Conservation (phyloP, 257 asterid genomes). For the Nemophila menziesii region DNA sequence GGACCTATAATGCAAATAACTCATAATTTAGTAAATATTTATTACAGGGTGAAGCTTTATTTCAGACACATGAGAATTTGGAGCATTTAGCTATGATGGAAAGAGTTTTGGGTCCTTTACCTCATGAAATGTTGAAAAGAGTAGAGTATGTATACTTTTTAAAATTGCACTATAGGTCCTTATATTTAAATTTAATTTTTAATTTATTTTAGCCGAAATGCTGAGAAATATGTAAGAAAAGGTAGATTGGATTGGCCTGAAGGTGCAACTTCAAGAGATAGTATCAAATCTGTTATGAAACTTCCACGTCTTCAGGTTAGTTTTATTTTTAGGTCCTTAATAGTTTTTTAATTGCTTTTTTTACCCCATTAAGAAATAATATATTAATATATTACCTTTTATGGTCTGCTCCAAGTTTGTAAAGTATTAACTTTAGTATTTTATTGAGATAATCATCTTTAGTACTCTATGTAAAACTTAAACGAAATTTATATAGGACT, state of each 20-base stretch:
- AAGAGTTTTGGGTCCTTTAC: conserved; percentile 40
- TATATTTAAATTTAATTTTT: not conserved
- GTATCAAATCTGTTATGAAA: conserved; percentile 35
- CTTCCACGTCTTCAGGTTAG: conserved; percentile 41
- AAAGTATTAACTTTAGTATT: no score
- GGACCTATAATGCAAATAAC: no score
- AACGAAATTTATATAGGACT: no score
- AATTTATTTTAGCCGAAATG: conserved; percentile 28
- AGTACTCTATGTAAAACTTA: no score
- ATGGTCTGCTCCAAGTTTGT: no score
- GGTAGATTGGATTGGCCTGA: conserved; percentile 48
- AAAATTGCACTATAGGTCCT: conserved; percentile 3
- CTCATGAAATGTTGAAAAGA: conserved; percentile 32
- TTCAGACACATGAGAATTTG: conserved; percentile 42
- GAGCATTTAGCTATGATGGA: conserved; percentile 54
- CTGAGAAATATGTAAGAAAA: conserved; percentile 37
- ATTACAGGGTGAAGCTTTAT: conserved; percentile 41
- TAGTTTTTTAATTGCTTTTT: not conserved
- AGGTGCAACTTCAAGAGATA: conserved; percentile 43
- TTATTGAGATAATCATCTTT: no score
- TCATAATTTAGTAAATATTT: no score
- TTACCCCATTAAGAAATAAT: no score
- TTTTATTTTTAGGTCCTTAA: not conserved
- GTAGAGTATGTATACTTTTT: conserved; percentile 26
- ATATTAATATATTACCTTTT: no score